Percentiles rank a stretch among this genome's conserved stretches.
Conservation (phyloP, 805 yeast species). For the Starmerella apicola region DNA sequence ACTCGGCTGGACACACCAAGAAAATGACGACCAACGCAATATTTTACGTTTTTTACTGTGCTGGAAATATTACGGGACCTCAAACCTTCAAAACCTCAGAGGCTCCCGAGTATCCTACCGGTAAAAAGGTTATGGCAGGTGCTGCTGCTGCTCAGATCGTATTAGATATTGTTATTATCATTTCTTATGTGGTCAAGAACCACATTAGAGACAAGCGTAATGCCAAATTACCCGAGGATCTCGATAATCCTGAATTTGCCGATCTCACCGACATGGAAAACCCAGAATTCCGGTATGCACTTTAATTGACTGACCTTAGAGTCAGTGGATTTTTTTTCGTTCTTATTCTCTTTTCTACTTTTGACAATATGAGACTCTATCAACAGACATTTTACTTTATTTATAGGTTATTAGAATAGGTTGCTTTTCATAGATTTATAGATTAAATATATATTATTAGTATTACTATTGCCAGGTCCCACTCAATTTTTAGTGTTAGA, state of each 20-base stretch:
- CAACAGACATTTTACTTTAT: too few relatives aligned
- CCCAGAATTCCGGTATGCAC: slow-evolving; percentile 40
- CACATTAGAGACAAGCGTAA: slow-evolving; percentile 11
- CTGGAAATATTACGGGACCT: slow-evolving; percentile 46
- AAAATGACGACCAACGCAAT: slow-evolving; percentile 37
- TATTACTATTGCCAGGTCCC: too few relatives aligned
- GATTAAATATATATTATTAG: too few relatives aligned
- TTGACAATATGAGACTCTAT: too few relatives aligned
- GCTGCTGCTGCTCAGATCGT: slow-evolving; percentile 27
- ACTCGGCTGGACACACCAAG: slow-evolving; percentile 48
- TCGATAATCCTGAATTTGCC: slow-evolving; percentile 27
- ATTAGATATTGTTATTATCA: background rate
- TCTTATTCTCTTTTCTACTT: too few relatives aligned
- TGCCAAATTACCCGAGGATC: slow-evolving; percentile 6
- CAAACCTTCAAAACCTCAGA: slow-evolving; percentile 47
- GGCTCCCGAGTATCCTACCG: slow-evolving; percentile 50
- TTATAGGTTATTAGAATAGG: too few relatives aligned
- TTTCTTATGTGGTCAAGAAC: slow-evolving; percentile 4
- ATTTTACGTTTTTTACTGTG: slow-evolving; percentile 38
- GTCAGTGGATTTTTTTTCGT: too few relatives aligned
- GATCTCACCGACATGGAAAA: slow-evolving; percentile 45
- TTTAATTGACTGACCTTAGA: too few relatives aligned
- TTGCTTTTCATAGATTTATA: too few relatives aligned
- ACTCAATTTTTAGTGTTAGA: too few relatives aligned
- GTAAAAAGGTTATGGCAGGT: slow-evolving; percentile 44